Conservation (phyloP, 345 rosid genomes). For the Brassica juncea region DNA sequence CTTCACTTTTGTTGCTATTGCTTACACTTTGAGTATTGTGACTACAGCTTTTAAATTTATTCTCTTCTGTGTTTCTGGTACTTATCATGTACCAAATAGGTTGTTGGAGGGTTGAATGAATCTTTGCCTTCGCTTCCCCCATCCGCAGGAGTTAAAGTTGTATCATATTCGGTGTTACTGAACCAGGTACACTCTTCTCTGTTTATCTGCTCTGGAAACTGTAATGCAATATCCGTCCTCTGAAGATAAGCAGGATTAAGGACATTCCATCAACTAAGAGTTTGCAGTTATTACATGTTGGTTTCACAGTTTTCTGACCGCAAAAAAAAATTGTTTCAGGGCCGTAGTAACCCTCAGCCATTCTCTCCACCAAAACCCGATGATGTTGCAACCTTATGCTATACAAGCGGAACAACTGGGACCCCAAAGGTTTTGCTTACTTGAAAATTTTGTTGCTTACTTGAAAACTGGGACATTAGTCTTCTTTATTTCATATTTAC, state of each 20-base stretch:
- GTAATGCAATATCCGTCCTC: background rate
- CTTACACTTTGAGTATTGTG: background rate
- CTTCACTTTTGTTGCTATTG: background rate
- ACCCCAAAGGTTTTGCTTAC: constrained; percentile 76
- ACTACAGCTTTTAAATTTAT: background rate
- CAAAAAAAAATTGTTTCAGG: constrained; percentile 39
- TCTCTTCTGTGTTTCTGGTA: constrained; percentile 25
- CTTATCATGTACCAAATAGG: constrained; percentile 45
- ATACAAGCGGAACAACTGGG: constrained; percentile 98
- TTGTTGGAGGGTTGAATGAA: constrained; percentile 88
- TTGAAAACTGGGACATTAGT: background rate
- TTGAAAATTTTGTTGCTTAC: background rate
- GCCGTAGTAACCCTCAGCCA: constrained; percentile 67
- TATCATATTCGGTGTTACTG: constrained; percentile 70
- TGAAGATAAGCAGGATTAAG: background rate
- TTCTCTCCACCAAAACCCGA: constrained; percentile 78
- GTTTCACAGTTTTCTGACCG: constrained; percentile 19
- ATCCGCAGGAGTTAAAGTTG: constrained; percentile 65
- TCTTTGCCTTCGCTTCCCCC: constrained; percentile 79
- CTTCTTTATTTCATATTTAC: constrained; percentile 6
- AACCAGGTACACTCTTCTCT: constrained; percentile 60
- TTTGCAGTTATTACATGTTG: constrained; percentile 19
- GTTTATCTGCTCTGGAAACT: background rate
- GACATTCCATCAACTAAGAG: background rate
- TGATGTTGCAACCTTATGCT: constrained; percentile 91